These are phyloP conservation scores for Cryphonectria japonica DNA, from an alignment of 2,329 filamentous ascomycete genomes.

Conservation along the genomic window DNA sequence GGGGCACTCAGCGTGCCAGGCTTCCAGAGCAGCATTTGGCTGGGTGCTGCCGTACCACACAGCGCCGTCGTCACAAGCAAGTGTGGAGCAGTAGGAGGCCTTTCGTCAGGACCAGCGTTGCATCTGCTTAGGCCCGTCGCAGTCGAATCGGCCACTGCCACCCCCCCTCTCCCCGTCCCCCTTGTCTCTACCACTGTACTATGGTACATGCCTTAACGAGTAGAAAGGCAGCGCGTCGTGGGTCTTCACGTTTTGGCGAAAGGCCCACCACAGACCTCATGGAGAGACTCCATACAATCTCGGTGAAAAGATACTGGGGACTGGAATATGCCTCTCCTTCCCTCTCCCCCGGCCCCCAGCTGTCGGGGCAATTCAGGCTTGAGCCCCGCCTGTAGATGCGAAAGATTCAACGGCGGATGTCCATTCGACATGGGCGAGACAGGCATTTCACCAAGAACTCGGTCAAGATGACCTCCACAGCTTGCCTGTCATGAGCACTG, in stretches of 20 bases:
- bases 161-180: no score
- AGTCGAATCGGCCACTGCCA: neutral
- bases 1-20: neutral
- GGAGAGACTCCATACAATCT: constrained; percentile 1
- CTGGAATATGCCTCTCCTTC: neutral
- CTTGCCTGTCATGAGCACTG: neutral
- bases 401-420: neutral
- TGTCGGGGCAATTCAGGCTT: neutral
- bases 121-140: neutral
- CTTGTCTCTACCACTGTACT: neutral
- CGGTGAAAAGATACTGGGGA: neutral
- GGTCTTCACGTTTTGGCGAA: neutral
- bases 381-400: neutral
- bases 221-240: neutral
- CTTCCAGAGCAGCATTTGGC: neutral
- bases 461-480: neutral
- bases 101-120: neutral
- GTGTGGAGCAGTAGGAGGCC: neutral
- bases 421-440: neutral
- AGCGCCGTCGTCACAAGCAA: neutral
- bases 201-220: neutral
- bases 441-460: neutral
- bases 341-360: neutral
- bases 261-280: neutral
- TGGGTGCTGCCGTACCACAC: neutral